phyloP scores from a whole-genome alignment of 345 rosid genomes.

The Gossypium ekmanianum region DNA sequence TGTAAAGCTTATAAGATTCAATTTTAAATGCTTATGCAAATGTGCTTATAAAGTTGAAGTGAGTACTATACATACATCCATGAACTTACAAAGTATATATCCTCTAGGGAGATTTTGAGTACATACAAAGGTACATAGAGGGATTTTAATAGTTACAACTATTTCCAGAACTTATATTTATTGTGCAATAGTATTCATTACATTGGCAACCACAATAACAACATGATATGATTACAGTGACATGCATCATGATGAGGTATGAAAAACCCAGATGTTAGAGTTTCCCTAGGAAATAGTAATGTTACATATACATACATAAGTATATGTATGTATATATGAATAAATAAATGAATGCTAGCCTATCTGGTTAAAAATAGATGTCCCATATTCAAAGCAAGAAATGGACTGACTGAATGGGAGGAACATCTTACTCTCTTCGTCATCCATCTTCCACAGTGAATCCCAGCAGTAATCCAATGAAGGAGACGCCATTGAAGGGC shows the following conservation, averaged over 20 bases:
- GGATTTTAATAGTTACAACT: background rate
- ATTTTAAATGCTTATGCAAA: too few species aligned
- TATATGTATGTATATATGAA: constrained; percentile 9
- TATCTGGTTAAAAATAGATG: constrained; percentile 40
- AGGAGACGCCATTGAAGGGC: constrained; percentile 50
- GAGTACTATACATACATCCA: too few species aligned
- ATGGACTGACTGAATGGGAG: constrained; percentile 37
- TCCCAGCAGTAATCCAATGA: constrained; percentile 56
- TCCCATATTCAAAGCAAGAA: constrained; percentile 40
- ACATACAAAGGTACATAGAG: background rate
- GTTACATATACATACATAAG: constrained; percentile 22
- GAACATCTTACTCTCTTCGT: constrained; percentile 57
- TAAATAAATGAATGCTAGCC: constrained; percentile 49
- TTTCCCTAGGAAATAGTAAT: constrained; percentile 23
- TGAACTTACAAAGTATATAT: too few species aligned
- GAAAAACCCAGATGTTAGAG: constrained; percentile 37
- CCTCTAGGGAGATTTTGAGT: too few species aligned
- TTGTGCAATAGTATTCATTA: background rate
- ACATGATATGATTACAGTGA: constrained; percentile 26
- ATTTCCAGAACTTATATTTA: background rate
- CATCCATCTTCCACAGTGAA: constrained; percentile 65
- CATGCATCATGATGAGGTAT: constrained; percentile 3
- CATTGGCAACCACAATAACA: background rate
- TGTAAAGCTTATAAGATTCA: too few species aligned
- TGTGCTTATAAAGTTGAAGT: too few species aligned